Evolutionary conservation across 192 early-diverging fungal species (phyloP), one percentile per base, ranked within the genome.

Genomic region (Chytriomyces confervae): DNA sequence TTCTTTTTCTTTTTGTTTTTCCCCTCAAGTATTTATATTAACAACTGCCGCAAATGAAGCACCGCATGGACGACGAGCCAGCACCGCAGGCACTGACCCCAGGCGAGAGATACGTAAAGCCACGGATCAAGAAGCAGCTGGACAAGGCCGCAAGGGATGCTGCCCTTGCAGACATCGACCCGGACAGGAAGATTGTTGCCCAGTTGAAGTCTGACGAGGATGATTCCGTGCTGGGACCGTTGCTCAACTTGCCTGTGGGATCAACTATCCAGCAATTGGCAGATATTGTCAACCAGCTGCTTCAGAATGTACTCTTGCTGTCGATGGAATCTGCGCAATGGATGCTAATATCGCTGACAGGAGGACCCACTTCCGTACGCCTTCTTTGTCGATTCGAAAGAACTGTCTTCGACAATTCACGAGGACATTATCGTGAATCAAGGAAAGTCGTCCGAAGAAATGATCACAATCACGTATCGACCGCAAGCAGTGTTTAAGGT

Each of bases 401-500:
- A 99, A 83, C 93, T 99, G 48, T 83, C 85, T 11, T 87, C 83
- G 49, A 89, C 87, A 75, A 79, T 97, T 48, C 89, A 92, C 75
- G 81, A 82, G 43, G 97, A 99, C 83, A 91, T 96, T 62, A 85
- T 96, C 50, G 86, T 93, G 62, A 86, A 90, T 16, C 85, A 90
- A 64, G 86, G 91, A 20, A 87, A 89, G 62, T 96, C 95, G 7
- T 90, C 95, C 0, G 97, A 99, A 90, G 91, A 96, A 49, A 90
- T 89, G n/a, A 86, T 99, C 48, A 91, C 86, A 2, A 98, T 99
- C 79, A 84, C 92, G 9, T 99, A 99, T 84, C 91, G 92, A 74
- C 97, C 97, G 13, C 95, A 99, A 83, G 96, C 97, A 5, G 88
- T 97, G 47, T 99, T 99, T 89, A 89, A 92, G 53, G 96, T 99